Evolutionary conservation across 1,284 basidiomycete genomes (phyloP).

Genomic region (Ustilago curta): DNA sequence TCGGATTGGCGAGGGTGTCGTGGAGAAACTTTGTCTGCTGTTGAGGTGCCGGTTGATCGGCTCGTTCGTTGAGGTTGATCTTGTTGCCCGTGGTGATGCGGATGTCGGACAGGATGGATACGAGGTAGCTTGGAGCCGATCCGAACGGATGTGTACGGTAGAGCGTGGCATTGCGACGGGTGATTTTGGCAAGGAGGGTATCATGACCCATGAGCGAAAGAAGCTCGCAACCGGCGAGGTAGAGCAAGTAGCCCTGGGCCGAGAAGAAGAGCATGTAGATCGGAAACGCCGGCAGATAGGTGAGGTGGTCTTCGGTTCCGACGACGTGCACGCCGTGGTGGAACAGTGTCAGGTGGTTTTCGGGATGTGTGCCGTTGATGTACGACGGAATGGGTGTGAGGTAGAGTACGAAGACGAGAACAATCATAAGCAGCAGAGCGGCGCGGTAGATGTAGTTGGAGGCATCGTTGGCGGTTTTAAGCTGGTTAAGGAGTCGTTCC

Average conservation of each 20-base stretch:
- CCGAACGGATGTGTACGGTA: constrained; percentile 66
- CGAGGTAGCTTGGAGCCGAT: constrained; percentile 64
- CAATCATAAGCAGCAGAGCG: constrained; percentile 51
- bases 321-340: constrained; percentile 55
- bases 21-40: constrained; percentile 31
- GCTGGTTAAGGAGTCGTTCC: constrained; percentile 52
- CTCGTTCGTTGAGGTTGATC: constrained; percentile 30
- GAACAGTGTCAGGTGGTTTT: constrained; percentile 65
- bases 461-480: constrained; percentile 58
- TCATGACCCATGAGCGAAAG: constrained; percentile 53
- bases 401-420: constrained; percentile 57
- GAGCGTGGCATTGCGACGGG: constrained; percentile 36
- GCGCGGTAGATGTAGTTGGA: constrained; percentile 63
- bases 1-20: constrained; percentile 42
- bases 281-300: constrained; percentile 65
- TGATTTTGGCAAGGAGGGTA: constrained; percentile 9
- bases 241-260: constrained; percentile 54
- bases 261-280: constrained; percentile 64
- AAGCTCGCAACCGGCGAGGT: constrained; percentile 47
- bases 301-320: constrained; percentile 65
- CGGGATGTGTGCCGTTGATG: constrained; percentile 62
- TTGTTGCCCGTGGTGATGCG: constrained; percentile 47
- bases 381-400: constrained; percentile 66
- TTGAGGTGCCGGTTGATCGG: constrained; percentile 24
- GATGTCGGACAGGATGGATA: constrained; percentile 59